Conservation (phyloP, 2,329 filamentous ascomycete genomes). For the Xylaria sp. region DNA sequence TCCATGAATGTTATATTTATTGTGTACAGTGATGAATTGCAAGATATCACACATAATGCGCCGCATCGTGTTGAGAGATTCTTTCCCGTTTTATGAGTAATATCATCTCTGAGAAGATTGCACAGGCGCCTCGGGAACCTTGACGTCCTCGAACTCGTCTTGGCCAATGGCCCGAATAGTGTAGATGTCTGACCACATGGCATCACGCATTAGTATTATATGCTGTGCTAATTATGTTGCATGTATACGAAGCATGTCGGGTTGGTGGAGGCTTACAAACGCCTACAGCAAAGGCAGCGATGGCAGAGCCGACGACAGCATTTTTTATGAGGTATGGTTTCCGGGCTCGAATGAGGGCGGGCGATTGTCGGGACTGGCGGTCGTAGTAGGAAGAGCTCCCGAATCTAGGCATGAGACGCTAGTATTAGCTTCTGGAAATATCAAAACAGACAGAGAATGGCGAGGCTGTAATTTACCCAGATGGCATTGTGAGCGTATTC, state of each 20-base stretch:
- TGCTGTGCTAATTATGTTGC: not conserved
- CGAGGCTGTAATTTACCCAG: slow-evolving; percentile 37
- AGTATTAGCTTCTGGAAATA: slow-evolving; percentile 9
- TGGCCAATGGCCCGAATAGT: slow-evolving; percentile 87
- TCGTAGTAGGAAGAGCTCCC: slow-evolving; percentile 85
- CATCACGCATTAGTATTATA: slow-evolving; percentile 18
- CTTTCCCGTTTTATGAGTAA: not conserved
- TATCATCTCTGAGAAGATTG: slow-evolving; percentile 24
- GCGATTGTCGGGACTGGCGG: slow-evolving; percentile 82
- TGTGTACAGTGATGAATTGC: slow-evolving; percentile 13
- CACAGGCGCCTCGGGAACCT: slow-evolving; percentile 78
- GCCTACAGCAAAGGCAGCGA: slow-evolving; percentile 79
- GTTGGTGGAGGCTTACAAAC: slow-evolving; percentile 75
- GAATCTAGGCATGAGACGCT: slow-evolving; percentile 48
- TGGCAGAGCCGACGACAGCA: slow-evolving; percentile 78
- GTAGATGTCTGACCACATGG: slow-evolving; percentile 60
- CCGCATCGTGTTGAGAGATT: not conserved
- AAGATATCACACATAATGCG: slow-evolving; percentile 9
- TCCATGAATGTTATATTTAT: slow-evolving; percentile 9
- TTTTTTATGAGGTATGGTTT: slow-evolving; percentile 94
- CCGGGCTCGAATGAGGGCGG: slow-evolving; percentile 89
- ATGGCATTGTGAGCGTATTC: slow-evolving; percentile 37
- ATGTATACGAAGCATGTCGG: not conserved
- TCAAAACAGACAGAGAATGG: not conserved
- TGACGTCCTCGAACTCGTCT: slow-evolving; percentile 96